Evolutionary conservation across 2,329 filamentous ascomycete species (phyloP).

Genomic region (Pestalotiopsis sp.): DNA sequence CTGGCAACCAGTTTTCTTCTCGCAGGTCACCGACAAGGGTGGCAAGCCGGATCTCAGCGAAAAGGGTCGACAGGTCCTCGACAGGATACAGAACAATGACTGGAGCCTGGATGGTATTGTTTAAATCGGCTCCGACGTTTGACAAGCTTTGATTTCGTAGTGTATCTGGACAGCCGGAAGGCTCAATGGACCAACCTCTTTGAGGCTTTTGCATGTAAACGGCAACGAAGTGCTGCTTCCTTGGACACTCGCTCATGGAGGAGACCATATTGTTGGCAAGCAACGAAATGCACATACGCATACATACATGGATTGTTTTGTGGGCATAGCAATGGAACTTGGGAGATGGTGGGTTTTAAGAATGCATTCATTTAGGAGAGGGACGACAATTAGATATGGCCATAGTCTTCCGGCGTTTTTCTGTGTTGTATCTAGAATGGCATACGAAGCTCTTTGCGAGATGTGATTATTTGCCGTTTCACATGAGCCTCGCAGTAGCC

Average conservation of each 20-base stretch:
- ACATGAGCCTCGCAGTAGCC: background rate
- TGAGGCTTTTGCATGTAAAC: background rate
- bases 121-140: conserved; percentile 17
- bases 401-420: conserved; percentile 4
- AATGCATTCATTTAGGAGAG: conserved; percentile 6
- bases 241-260: background rate
- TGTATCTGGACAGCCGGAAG: background rate
- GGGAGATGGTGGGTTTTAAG: background rate
- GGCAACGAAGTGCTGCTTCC: background rate
- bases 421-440: conserved; percentile 1
- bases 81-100: conserved; percentile 52
- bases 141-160: background rate
- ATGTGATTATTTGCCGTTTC: background rate
- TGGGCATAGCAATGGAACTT: conserved; percentile 3
- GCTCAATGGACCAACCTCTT: background rate
- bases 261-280: background rate
- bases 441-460: background rate
- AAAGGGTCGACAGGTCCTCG: conserved; percentile 51
- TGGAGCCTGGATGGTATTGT: conserved; percentile 51
- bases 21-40: conserved; percentile 54
- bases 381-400: background rate
- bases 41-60: conserved; percentile 57
- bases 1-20: conserved; percentile 91
- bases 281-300: background rate
- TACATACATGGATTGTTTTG: conserved; percentile 5